A percentile compares a stretch with the other conserved stretches of the same genome.
These are phyloP conservation scores for Geranium brycei DNA, from an alignment of 345 rosid genomes.

Conservation along the genomic window DNA sequence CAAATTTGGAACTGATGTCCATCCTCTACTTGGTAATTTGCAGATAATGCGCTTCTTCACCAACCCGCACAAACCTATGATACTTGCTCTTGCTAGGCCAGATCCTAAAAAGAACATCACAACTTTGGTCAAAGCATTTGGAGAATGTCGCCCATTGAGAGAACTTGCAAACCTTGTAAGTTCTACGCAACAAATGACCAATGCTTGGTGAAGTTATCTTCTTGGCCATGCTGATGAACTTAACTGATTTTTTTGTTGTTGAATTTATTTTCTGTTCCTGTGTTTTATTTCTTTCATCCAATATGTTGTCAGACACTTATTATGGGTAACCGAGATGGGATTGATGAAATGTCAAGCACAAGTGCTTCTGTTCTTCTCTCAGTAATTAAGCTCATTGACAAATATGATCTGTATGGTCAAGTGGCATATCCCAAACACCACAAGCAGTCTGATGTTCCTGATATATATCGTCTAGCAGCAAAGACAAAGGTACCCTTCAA, in stretches of 20 bases:
- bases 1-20: conserved; percentile 5
- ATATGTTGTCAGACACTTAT: conserved; percentile 58
- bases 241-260: conserved; percentile 9
- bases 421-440: conserved; percentile 99
- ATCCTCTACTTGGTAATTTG: conserved; percentile 19
- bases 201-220: conserved; percentile 2
- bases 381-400: conserved; percentile 91
- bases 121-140: conserved; percentile 93
- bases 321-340: conserved; percentile 97
- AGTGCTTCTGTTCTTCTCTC: conserved; percentile 88
- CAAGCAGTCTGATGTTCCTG: conserved; percentile 92
- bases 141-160: conserved; percentile 93
- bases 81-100: conserved; percentile 97
- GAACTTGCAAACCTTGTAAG: conserved; percentile 97
- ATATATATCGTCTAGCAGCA: conserved; percentile 95
- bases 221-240: background rate
- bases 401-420: conserved; percentile 95
- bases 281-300: conserved; percentile 6
- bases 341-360: conserved; percentile 98
- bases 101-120: conserved; percentile 99
- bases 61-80: conserved; percentile 92
- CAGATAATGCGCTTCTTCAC: conserved; percentile 98
- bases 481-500: conserved; percentile 63
- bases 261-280: conserved; percentile 8
- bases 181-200: conserved; percentile 4